A percentile compares a stretch with the other conserved stretches of the same genome.
Conservation (phyloP, 2,329 filamentous ascomycete genomes). For the Pseudopyrenochaeta lycopersici region DNA sequence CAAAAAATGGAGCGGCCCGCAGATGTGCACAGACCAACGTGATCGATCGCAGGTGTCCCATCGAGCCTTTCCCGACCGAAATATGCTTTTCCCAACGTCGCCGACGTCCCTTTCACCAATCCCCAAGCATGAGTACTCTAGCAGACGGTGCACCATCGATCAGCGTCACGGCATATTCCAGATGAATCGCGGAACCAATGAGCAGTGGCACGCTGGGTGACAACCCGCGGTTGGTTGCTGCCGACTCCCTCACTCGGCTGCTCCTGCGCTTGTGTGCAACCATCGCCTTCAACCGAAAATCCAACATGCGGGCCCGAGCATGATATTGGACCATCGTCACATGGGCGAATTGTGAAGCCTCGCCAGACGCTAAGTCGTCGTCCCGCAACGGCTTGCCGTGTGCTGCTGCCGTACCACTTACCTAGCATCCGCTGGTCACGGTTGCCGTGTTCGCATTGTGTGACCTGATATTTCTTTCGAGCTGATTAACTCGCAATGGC, state of each 20-base stretch:
- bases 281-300: neutral
- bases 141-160: constrained; percentile 16
- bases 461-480: too few relatives aligned
- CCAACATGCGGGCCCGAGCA: neutral
- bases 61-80: too few relatives aligned
- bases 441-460: neutral
- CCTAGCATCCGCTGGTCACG: neutral
- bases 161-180: constrained; percentile 10
- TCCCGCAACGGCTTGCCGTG: neutral
- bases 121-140: neutral
- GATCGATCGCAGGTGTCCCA: too few relatives aligned
- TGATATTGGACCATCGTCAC: neutral
- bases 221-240: neutral
- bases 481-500: too few relatives aligned
- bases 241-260: neutral
- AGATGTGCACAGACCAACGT: too few relatives aligned
- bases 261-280: neutral
- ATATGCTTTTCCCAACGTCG: constrained; percentile 15
- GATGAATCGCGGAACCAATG: constrained; percentile 4
- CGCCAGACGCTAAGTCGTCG: neutral
- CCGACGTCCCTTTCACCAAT: constrained; percentile 6
- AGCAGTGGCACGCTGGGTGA: neutral
- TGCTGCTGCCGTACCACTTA: neutral
- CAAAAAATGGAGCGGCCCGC: constrained; percentile 10
- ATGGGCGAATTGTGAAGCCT: constrained; percentile 1